phyloP scores from a whole-genome alignment of 352 stramenopile species.

The Phytophthora macrochlamydospora region DNA sequence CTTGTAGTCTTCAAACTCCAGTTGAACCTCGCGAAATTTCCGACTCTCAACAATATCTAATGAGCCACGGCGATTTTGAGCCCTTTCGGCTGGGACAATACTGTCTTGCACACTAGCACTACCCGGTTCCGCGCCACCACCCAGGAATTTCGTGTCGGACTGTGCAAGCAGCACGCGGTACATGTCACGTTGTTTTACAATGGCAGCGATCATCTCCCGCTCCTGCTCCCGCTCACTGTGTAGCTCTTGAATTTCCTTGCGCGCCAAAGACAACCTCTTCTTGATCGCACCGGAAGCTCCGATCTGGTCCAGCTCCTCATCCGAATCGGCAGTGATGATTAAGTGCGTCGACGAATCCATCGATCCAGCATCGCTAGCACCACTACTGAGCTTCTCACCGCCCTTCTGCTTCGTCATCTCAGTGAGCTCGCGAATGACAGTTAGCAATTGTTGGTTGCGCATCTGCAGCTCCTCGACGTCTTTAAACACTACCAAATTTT shows the following conservation, averaged over 20 bases:
- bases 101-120: slow-evolving; percentile 9
- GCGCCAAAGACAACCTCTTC: slow-evolving; percentile 58
- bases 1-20: slow-evolving; percentile 82
- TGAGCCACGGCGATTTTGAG: slow-evolving; percentile 30
- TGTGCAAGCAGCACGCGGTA: slow-evolving; percentile 93
- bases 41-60: slow-evolving; percentile 44
- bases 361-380: slow-evolving; percentile 22
- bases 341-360: slow-evolving; percentile 39
- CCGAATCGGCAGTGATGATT: slow-evolving; percentile 68
- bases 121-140: slow-evolving; percentile 17
- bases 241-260: slow-evolving; percentile 85
- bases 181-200: slow-evolving; percentile 97
- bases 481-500: slow-evolving; percentile 88
- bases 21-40: slow-evolving; percentile 61
- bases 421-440: slow-evolving; percentile 76
- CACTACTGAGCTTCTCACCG: slow-evolving; percentile 16
- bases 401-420: slow-evolving; percentile 44
- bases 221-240: slow-evolving; percentile 74
- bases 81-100: slow-evolving; percentile 11
- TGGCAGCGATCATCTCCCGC: slow-evolving; percentile 90
- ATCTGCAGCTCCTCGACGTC: slow-evolving; percentile 90
- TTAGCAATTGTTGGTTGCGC: slow-evolving; percentile 92
- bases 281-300: slow-evolving; percentile 43
- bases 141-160: slow-evolving; percentile 78
- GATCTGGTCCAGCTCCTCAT: slow-evolving; percentile 54